A percentile compares a stretch with the other conserved stretches of the same genome.
phyloP scores from a whole-genome alignment of 176 grass and related monocot species.

The Juncus inflexus region DNA sequence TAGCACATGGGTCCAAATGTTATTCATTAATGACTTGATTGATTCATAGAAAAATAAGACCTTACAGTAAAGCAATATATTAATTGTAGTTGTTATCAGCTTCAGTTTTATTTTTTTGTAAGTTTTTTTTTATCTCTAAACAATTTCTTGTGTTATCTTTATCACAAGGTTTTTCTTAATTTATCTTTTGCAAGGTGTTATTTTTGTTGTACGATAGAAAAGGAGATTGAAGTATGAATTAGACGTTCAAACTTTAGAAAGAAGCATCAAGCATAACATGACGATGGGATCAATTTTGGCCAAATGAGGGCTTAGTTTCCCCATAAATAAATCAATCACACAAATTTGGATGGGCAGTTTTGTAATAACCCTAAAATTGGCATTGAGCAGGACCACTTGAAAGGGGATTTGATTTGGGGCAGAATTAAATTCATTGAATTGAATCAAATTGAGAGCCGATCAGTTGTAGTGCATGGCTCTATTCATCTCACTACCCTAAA shows the following conservation, averaged over 20 bases:
- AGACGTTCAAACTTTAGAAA: not conserved
- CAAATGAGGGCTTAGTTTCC: no score
- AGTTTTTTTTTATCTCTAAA: not conserved
- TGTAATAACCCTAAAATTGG: no score
- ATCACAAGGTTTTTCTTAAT: not conserved
- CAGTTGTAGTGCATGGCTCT: no score
- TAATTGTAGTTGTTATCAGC: not conserved
- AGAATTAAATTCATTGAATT: no score
- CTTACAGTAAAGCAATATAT: not conserved
- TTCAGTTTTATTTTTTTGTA: conserved; percentile 1
- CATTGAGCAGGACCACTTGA: no score
- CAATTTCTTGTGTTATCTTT: not conserved
- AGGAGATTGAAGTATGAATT: conserved; percentile 2
- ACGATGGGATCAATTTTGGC: not conserved
- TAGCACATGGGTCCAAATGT: conserved; percentile 1
- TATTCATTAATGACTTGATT: not conserved
- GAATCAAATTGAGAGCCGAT: no score
- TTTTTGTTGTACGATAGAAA: conserved; percentile 2
- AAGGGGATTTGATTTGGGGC: no score
- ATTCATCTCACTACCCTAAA: no score
- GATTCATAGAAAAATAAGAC: conserved; percentile 2
- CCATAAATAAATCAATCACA: conserved; percentile 5
- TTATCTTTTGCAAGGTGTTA: conserved; percentile 1
- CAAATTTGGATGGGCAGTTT: no score
- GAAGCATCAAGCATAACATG: conserved; percentile 19